phyloP scores from a whole-genome alignment of 257 asterid species.

The Galeopsis tetrahit region DNA sequence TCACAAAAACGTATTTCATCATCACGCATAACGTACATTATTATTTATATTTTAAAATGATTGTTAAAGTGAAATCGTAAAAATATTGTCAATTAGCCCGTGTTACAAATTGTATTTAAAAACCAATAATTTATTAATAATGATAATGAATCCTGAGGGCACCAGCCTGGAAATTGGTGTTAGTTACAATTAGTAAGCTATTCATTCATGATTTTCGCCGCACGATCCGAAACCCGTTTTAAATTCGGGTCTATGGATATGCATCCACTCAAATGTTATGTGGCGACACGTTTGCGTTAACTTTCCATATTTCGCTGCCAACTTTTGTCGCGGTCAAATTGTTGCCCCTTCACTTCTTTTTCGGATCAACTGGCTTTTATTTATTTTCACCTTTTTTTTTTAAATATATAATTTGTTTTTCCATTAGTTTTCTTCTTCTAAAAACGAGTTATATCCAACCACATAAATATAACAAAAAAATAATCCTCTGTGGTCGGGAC shows the following conservation, averaged over 20 bases:
- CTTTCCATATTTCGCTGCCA: neutral
- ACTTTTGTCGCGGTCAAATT: slow-evolving; percentile 26
- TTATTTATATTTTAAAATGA: neutral
- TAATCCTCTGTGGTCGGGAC: slow-evolving; percentile 31
- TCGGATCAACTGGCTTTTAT: neutral
- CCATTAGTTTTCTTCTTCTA: too few relatives aligned
- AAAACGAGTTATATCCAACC: too few relatives aligned
- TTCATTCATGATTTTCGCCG: slow-evolving; percentile 18
- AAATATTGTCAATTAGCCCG: neutral
- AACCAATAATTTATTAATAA: neutral
- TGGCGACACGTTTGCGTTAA: slow-evolving; percentile 53
- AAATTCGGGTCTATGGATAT: slow-evolving; percentile 28
- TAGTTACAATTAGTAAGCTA: neutral
- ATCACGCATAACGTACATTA: neutral
- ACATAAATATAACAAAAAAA: neutral
- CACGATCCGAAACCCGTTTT: slow-evolving; percentile 25
- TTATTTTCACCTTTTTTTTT: slow-evolving; percentile 9
- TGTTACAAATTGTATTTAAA: neutral
- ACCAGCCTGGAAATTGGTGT: slow-evolving; percentile 20
- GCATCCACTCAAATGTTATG: slow-evolving; percentile 34
- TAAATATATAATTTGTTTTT: neutral
- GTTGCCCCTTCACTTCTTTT: neutral
- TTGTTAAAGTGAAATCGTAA: too few relatives aligned
- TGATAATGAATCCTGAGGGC: neutral
- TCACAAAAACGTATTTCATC: neutral